phyloP scores from a whole-genome alignment of 2,329 filamentous ascomycete species.

The Monascus ruber region DNA sequence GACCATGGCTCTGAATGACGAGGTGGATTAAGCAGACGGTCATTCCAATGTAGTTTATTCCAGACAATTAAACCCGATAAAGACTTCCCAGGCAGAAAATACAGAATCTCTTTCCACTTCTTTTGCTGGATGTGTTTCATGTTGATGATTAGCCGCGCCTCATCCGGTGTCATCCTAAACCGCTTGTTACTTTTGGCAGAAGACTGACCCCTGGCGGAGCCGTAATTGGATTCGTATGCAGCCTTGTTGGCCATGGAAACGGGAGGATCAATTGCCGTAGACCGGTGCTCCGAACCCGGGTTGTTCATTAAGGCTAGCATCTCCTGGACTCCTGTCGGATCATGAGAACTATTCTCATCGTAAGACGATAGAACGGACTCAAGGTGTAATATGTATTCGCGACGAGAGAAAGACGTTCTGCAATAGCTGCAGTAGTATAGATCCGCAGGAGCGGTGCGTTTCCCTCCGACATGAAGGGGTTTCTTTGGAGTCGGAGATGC shows the following conservation, averaged over 20 bases:
- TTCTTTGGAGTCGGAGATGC: slow-evolving; percentile 20
- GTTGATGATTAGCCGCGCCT: slow-evolving; percentile 18
- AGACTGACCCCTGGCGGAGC: neutral
- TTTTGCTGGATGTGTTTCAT: slow-evolving; percentile 17
- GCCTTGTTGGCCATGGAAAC: slow-evolving; percentile 1
- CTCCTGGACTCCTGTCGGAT: slow-evolving; percentile 3
- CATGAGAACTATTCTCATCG: slow-evolving; percentile 5
- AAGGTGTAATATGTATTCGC: slow-evolving; percentile 6
- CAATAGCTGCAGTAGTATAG: slow-evolving; percentile 4
- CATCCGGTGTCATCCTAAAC: slow-evolving; percentile 18
- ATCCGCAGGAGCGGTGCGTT: slow-evolving; percentile 3
- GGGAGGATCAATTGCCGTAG: slow-evolving; percentile 1
- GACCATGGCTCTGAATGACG: slow-evolving; percentile 19
- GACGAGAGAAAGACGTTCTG: slow-evolving; percentile 4
- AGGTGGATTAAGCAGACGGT: slow-evolving; percentile 15
- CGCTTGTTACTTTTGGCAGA: slow-evolving; percentile 10
- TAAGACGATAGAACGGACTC: slow-evolving; percentile 2
- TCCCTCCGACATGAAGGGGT: slow-evolving; percentile 12
- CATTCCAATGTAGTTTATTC: slow-evolving; percentile 19
- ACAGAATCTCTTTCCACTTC: slow-evolving; percentile 19
- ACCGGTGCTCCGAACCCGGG: slow-evolving; percentile 4
- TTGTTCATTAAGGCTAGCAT: slow-evolving; percentile 2
- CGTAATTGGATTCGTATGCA: neutral
- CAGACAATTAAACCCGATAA: slow-evolving; percentile 12
- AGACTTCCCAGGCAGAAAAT: slow-evolving; percentile 15